These are phyloP conservation scores for Terana coerulea DNA, from an alignment of 768 basidiomycete genomes.

Conservation along the genomic window DNA sequence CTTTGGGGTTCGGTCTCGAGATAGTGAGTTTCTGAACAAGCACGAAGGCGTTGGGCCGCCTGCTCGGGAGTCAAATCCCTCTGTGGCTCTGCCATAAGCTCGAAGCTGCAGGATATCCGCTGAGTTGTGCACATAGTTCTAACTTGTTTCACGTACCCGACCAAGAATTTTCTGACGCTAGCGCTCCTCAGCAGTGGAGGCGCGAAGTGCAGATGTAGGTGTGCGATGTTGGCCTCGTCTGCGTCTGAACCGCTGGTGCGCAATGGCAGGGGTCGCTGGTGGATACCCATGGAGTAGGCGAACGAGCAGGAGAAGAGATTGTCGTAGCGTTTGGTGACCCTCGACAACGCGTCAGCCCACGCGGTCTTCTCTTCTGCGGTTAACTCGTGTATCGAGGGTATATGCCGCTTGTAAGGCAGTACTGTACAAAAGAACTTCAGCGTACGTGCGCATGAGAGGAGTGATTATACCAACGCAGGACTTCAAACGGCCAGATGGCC, in stretches of 20 bases:
- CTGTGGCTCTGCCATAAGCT: constrained; percentile 88
- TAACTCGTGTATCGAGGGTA: constrained; percentile 65
- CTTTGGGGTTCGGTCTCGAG: constrained; percentile 20
- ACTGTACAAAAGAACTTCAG: constrained; percentile 37
- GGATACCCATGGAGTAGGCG: constrained; percentile 93
- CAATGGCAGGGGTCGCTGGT: constrained; percentile 70
- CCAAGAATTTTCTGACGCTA: constrained; percentile 83
- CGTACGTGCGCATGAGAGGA: background rate
- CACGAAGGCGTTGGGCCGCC: constrained; percentile 66
- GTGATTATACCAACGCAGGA: constrained; percentile 48
- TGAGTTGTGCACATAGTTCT: no score
- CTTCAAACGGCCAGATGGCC: constrained; percentile 93
- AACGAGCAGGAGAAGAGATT: constrained; percentile 84
- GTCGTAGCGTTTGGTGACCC: constrained; percentile 65
- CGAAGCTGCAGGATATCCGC: constrained; percentile 50
- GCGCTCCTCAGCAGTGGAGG: constrained; percentile 83
- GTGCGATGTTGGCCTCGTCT: constrained; percentile 52
- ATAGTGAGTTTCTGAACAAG: constrained; percentile 59
- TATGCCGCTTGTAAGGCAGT: constrained; percentile 73
- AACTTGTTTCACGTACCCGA: constrained; percentile 56
- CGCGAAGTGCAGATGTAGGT: constrained; percentile 83
- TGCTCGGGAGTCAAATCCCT: constrained; percentile 88
- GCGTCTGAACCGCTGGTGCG: constrained; percentile 18
- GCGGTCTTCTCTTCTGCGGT: constrained; percentile 54
- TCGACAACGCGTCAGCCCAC: constrained; percentile 66